phyloP scores from a whole-genome alignment of 1,139 yeast species.

The Hansenula sp. region DNA sequence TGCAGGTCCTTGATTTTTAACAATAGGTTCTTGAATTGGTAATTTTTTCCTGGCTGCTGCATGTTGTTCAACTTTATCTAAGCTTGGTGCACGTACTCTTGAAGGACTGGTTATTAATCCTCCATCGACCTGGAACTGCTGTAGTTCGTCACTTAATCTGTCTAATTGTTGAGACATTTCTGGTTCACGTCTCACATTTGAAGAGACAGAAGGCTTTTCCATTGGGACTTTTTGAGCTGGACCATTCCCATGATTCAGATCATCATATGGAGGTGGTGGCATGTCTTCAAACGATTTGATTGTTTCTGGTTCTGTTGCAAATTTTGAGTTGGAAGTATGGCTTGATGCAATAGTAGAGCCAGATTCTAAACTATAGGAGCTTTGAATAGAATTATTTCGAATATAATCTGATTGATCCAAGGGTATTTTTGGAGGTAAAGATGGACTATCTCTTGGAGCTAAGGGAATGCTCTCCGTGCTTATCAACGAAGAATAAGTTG shows the following conservation, averaged over 20 bases:
- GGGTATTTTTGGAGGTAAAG: slow-evolving; percentile 5
- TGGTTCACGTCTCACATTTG: too few relatives aligned
- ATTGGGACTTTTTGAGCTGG: too few relatives aligned
- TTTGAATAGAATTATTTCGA: slow-evolving; percentile 1
- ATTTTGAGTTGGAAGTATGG: not conserved
- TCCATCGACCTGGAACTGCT: slow-evolving; percentile 2
- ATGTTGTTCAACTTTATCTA: not conserved
- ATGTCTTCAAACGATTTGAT: not conserved
- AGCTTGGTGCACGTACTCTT: not conserved
- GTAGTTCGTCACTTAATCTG: slow-evolving; percentile 2
- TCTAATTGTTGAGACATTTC: slow-evolving; percentile 2
- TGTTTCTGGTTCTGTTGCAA: not conserved
- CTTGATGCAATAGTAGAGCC: not conserved
- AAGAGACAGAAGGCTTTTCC: not conserved
- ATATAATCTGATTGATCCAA: slow-evolving; percentile 1
- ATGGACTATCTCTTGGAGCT: slow-evolving; percentile 1
- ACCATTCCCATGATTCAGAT: not conserved
- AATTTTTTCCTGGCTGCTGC: not conserved
- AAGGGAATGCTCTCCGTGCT: slow-evolving; percentile 3
- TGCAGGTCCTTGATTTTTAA: not conserved
- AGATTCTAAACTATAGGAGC: slow-evolving; percentile 2
- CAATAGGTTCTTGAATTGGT: not conserved
- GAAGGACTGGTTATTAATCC: not conserved
- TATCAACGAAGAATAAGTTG: not conserved
- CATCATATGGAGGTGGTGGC: slow-evolving; percentile 4